A percentile compares a stretch with the other conserved stretches of the same genome.
phyloP scores from a whole-genome alignment of 2,329 filamentous ascomycete species.

The Stemphylium beticola region DNA sequence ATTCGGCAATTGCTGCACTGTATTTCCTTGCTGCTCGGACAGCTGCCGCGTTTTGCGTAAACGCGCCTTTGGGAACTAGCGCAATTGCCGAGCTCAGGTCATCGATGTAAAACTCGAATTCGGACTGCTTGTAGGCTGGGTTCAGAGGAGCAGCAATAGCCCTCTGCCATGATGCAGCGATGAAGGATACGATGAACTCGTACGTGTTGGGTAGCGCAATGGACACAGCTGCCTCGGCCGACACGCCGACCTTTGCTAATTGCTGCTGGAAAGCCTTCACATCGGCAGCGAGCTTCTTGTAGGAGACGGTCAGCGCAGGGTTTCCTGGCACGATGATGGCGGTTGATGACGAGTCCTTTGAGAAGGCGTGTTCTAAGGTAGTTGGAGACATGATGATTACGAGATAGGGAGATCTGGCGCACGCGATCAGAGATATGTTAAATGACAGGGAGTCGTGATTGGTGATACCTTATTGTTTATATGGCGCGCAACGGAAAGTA shows the following conservation, averaged over 20 bases:
- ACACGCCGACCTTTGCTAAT: slow-evolving; percentile 76
- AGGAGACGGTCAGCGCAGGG: slow-evolving; percentile 71
- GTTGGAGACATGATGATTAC: slow-evolving; percentile 57
- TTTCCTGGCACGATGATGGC: slow-evolving; percentile 78
- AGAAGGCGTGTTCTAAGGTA: slow-evolving; percentile 65
- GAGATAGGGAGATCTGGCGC: slow-evolving; percentile 16
- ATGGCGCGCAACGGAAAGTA: slow-evolving; percentile 12
- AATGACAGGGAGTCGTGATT: neutral
- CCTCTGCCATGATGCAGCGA: slow-evolving; percentile 84
- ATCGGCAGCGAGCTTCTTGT: slow-evolving; percentile 69
- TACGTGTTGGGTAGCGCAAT: slow-evolving; percentile 85
- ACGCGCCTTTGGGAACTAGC: slow-evolving; percentile 75
- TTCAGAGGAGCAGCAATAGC: slow-evolving; percentile 86
- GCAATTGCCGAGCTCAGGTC: slow-evolving; percentile 81
- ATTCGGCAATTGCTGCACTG: slow-evolving; percentile 84
- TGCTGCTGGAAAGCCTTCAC: slow-evolving; percentile 76
- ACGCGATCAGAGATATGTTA: slow-evolving; percentile 11
- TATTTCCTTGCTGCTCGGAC: slow-evolving; percentile 80
- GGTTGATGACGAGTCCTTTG: slow-evolving; percentile 56
- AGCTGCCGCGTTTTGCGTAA: slow-evolving; percentile 69
- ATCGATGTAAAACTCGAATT: slow-evolving; percentile 92
- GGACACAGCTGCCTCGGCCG: slow-evolving; percentile 73
- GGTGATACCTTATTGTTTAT: slow-evolving; percentile 8
- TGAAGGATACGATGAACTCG: slow-evolving; percentile 86
- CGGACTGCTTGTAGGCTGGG: slow-evolving; percentile 84